A percentile compares a stretch with the other conserved stretches of the same genome.
These are phyloP conservation scores for Diaporthe citriasiana DNA, from an alignment of 2,329 filamentous ascomycete species.

Conservation along the genomic window DNA sequence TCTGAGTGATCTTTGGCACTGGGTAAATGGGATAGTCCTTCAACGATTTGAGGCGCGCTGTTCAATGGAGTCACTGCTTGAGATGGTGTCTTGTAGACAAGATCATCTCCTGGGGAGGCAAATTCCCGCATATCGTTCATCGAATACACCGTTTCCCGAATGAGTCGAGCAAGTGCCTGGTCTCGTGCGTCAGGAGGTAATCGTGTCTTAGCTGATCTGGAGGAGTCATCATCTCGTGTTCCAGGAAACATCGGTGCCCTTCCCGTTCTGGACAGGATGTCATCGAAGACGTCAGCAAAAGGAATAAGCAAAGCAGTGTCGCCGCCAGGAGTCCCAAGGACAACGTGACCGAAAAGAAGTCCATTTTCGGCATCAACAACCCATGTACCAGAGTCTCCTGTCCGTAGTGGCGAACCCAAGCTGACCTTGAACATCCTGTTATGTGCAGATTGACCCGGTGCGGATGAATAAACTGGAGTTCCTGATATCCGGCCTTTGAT, in stretches of 20 bases:
- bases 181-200: background rate
- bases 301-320: background rate
- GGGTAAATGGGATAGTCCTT: background rate
- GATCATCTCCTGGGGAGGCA: background rate
- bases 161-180: background rate
- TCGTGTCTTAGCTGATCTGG: background rate
- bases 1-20: background rate
- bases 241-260: background rate
- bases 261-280: background rate
- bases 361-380: background rate
- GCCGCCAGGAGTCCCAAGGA: conserved; percentile 16
- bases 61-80: background rate
- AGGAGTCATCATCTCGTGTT: background rate
- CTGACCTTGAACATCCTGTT: background rate
- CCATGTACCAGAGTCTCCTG: conserved; percentile 31
- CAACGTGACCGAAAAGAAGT: conserved; percentile 26
- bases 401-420: background rate
- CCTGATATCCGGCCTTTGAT: conserved; percentile 11
- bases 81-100: no score
- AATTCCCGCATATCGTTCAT: background rate
- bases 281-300: conserved; percentile 11
- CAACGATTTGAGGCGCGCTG: background rate
- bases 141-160: background rate
- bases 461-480: conserved; percentile 13
- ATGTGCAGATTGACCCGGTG: background rate